Evolutionary conservation across 1,284 basidiomycete genomes (phyloP).

Genomic region (Blastosporella zonata): DNA sequence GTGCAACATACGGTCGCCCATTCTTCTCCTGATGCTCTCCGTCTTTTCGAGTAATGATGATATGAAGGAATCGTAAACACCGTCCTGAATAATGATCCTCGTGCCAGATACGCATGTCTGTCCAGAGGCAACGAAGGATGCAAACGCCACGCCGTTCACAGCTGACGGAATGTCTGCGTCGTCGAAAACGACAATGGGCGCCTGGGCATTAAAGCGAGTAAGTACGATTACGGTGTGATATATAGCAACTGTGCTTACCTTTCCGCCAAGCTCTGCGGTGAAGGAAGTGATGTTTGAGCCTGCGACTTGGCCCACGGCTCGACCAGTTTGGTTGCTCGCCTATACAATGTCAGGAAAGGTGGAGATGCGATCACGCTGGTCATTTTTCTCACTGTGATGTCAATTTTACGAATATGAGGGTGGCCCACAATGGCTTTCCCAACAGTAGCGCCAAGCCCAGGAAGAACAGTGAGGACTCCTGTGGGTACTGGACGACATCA

Average conservation of each 20-base stretch:
- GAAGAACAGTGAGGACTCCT: conserved; percentile 72
- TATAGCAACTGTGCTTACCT: conserved; percentile 41
- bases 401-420: conserved; percentile 71
- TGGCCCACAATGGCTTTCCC: conserved; percentile 66
- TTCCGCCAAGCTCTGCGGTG: conserved; percentile 81
- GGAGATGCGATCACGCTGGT: neutral
- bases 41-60: conserved; percentile 58
- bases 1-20: conserved; percentile 67
- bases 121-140: conserved; percentile 81
- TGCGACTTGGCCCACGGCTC: conserved; percentile 64
- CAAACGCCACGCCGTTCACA: conserved; percentile 77
- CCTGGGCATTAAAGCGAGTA: conserved; percentile 36
- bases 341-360: conserved; percentile 25
- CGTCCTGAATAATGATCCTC: conserved; percentile 66
- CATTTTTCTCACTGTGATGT: conserved; percentile 65
- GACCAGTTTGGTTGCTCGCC: conserved; percentile 78
- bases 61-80: conserved; percentile 69
- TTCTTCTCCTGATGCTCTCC: conserved; percentile 56
- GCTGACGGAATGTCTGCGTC: conserved; percentile 70
- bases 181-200: conserved; percentile 74
- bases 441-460: conserved; percentile 62
- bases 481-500: conserved; percentile 52
- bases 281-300: conserved; percentile 69
- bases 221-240: too few relatives aligned
- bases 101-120: conserved; percentile 84